Evolutionary conservation across 2,329 filamentous ascomycete species (phyloP).

Genomic region (Ophiosphaerella herpotricha): DNA sequence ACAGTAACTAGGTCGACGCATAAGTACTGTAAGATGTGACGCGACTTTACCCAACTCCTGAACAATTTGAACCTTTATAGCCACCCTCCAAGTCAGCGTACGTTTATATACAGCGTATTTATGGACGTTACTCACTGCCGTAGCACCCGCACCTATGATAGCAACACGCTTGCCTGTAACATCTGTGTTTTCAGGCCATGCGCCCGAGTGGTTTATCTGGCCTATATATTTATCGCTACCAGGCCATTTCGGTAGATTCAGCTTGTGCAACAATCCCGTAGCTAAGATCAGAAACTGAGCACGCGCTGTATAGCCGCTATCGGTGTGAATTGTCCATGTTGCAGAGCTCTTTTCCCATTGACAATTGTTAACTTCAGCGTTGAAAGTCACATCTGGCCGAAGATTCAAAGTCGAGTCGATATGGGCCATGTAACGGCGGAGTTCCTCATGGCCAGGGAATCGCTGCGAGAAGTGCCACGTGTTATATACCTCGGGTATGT

Average conservation of each 20-base stretch:
- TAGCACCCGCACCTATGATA: constrained; percentile 34
- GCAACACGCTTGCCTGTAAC: constrained; percentile 29
- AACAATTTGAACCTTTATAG: constrained; percentile 18
- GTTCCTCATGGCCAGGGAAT: constrained; percentile 30
- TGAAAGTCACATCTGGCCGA: constrained; percentile 43
- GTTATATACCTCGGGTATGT: constrained; percentile 33
- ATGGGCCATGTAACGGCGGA: constrained; percentile 32
- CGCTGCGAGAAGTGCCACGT: constrained; percentile 27
- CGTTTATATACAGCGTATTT: too few relatives aligned
- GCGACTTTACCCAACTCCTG: constrained; percentile 31
- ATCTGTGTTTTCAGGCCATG: constrained; percentile 43
- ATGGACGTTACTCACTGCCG: constrained; percentile 14
- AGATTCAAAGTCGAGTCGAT: constrained; percentile 25
- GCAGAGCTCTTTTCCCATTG: constrained; percentile 45
- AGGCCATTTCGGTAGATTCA: constrained; percentile 22
- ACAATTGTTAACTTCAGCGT: constrained; percentile 50
- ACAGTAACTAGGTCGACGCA: constrained; percentile 30
- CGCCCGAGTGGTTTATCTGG: constrained; percentile 23
- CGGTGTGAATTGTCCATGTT: constrained; percentile 53
- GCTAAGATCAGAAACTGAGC: constrained; percentile 47
- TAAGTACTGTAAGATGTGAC: constrained; percentile 20
- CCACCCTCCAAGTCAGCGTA: too few relatives aligned
- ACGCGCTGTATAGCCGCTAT: constrained; percentile 50
- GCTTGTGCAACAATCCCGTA: constrained; percentile 22
- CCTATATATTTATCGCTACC: constrained; percentile 23